phyloP scores from a whole-genome alignment of 768 basidiomycete genomes.

The Kondoa malvinella region DNA sequence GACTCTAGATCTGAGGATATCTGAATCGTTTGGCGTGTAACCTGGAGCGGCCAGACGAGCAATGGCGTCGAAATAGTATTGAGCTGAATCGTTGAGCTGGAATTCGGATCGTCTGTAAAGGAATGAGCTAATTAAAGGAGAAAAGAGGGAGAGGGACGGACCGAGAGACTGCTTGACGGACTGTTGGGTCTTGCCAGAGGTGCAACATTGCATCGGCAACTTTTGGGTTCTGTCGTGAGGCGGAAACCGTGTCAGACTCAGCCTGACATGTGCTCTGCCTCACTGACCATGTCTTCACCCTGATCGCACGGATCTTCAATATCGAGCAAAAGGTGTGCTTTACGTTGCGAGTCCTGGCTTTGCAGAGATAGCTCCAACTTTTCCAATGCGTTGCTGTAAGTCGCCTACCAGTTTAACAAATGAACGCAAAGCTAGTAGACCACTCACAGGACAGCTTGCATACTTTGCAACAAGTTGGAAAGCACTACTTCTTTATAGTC shows the following conservation, averaged over 20 bases:
- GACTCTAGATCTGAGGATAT: constrained; percentile 16
- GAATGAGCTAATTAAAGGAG: neutral
- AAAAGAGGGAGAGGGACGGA: neutral
- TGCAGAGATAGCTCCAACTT: neutral
- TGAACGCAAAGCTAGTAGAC: too few species aligned
- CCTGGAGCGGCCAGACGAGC: constrained; percentile 4
- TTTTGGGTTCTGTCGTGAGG: neutral
- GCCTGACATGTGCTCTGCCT: neutral
- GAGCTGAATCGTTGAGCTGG: constrained; percentile 15
- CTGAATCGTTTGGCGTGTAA: constrained; percentile 14
- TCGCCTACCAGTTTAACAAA: too few species aligned
- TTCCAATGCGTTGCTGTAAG: neutral
- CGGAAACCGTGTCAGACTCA: too few species aligned
- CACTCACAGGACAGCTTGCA: neutral
- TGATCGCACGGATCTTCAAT: neutral
- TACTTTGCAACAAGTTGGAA: neutral
- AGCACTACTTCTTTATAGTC: neutral
- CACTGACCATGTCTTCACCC: neutral
- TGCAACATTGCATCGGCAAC: neutral
- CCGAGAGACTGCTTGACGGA: neutral
- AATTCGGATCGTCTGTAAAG: constrained; percentile 7
- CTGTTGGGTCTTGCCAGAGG: neutral
- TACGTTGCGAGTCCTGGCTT: neutral
- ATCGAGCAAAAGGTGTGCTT: neutral
- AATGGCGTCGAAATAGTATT: constrained; percentile 11